Evolutionary conservation across 345 rosid species (phyloP).

Genomic region (Hibiscus trionum): DNA sequence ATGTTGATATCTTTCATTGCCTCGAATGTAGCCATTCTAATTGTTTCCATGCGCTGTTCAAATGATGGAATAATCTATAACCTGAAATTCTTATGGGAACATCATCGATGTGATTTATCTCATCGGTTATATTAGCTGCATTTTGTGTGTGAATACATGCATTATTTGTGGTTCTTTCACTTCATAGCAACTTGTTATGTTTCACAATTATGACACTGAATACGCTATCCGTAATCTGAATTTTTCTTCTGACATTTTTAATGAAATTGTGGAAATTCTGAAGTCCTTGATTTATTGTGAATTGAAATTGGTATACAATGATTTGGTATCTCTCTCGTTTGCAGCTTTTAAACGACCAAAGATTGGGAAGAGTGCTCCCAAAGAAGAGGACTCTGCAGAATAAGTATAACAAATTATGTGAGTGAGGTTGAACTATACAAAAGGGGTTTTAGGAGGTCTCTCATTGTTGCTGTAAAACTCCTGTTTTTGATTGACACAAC

Average conservation of each 20-base stretch:
- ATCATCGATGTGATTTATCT: not conserved
- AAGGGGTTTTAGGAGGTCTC: not conserved
- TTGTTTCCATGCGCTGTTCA: not conserved
- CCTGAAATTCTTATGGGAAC: not conserved
- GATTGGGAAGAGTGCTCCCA: conserved; percentile 16
- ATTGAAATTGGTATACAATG: not conserved
- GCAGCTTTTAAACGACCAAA: conserved; percentile 27
- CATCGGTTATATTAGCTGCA: not conserved
- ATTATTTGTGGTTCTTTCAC: not conserved
- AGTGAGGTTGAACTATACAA: not conserved
- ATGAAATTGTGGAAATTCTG: not conserved
- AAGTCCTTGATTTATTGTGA: not conserved
- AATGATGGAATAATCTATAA: not conserved
- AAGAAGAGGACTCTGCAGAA: conserved; percentile 15
- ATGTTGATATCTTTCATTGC: not conserved
- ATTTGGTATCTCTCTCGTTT: not conserved
- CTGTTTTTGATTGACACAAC: conserved; percentile 11
- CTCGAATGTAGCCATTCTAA: not conserved
- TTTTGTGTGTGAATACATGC: not conserved
- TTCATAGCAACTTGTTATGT: not conserved
- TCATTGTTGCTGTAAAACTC: conserved; percentile 1
- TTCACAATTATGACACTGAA: not conserved
- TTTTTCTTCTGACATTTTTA: not conserved
- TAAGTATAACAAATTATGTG: not conserved
- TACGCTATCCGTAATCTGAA: not conserved